phyloP scores from a whole-genome alignment of 2,329 filamentous ascomycete species.

The Phialophora expanda region DNA sequence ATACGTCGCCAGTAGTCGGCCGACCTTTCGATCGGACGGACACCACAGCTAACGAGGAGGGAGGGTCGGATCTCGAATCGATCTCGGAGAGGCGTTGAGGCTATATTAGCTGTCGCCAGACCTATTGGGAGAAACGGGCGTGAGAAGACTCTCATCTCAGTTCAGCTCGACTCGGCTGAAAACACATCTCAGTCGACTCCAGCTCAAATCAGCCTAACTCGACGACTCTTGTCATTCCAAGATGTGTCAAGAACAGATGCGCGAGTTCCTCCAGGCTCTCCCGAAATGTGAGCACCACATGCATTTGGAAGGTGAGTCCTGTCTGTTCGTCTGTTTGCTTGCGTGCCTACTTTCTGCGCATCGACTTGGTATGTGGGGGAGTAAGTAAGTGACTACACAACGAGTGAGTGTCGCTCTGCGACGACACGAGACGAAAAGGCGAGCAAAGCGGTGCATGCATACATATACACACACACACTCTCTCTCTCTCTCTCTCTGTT shows the following conservation, averaged over 20 bases:
- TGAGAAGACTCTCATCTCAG: not conserved
- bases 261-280: constrained; percentile 66
- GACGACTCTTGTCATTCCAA: not conserved
- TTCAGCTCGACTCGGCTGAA: not conserved
- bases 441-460: not conserved
- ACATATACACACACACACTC: not conserved
- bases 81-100: too few species aligned
- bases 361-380: not conserved
- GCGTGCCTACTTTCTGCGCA: not conserved
- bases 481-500: not conserved
- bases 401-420: too few species aligned
- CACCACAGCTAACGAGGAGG: too few species aligned
- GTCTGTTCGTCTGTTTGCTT: not conserved
- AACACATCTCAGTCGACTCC: not conserved
- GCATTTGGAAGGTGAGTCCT: constrained; percentile 69
- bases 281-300: constrained; percentile 85
- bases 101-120: too few species aligned
- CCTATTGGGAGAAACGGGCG: too few species aligned
- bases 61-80: too few species aligned
- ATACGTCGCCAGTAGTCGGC: too few species aligned
- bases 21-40: too few species aligned
- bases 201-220: too few species aligned
- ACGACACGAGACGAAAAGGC: too few species aligned
- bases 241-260: constrained; percentile 64
- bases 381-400: not conserved